These are phyloP conservation scores for Puccinia polysora DNA, from an alignment of 1,284 basidiomycete genomes.

Conservation along the genomic window DNA sequence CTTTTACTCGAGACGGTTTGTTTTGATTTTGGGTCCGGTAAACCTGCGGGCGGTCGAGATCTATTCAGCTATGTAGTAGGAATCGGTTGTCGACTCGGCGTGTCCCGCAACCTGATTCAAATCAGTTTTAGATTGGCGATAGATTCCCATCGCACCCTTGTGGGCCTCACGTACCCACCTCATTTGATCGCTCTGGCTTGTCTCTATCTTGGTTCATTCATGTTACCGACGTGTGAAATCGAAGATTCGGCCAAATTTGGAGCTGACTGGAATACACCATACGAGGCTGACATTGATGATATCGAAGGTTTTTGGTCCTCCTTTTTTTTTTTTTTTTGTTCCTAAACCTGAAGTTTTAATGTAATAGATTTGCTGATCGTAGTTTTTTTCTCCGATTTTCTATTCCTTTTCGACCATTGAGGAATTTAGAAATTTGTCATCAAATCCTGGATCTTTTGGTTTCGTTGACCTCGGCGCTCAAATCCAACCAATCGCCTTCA, in stretches of 20 bases:
- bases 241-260: slow-evolving; percentile 55
- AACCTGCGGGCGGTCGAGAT: slow-evolving; percentile 43
- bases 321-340: slow-evolving; percentile 9
- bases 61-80: slow-evolving; percentile 72
- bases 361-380: no score
- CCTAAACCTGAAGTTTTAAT: no score
- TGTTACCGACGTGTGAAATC: slow-evolving; percentile 57
- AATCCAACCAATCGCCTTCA: slow-evolving; percentile 62
- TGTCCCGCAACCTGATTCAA: slow-evolving; percentile 68
- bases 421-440: slow-evolving; percentile 83
- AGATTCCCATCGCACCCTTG: slow-evolving; percentile 73
- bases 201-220: slow-evolving; percentile 71
- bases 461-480: slow-evolving; percentile 61
- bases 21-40: slow-evolving; percentile 69
- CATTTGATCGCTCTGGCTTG: slow-evolving; percentile 79
- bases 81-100: slow-evolving; percentile 54
- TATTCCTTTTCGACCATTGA: no score
- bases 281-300: slow-evolving; percentile 65
- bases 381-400: slow-evolving; percentile 8
- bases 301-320: slow-evolving; percentile 60
- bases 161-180: slow-evolving; percentile 79
- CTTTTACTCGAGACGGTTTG: slow-evolving; percentile 88
- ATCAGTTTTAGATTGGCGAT: slow-evolving; percentile 77
- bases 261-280: slow-evolving; percentile 66
- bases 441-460: slow-evolving; percentile 71